Base-by-base conservation (phyloP, 2,329 filamentous ascomycete genomes). In the Lachnellula suecica region DNA sequence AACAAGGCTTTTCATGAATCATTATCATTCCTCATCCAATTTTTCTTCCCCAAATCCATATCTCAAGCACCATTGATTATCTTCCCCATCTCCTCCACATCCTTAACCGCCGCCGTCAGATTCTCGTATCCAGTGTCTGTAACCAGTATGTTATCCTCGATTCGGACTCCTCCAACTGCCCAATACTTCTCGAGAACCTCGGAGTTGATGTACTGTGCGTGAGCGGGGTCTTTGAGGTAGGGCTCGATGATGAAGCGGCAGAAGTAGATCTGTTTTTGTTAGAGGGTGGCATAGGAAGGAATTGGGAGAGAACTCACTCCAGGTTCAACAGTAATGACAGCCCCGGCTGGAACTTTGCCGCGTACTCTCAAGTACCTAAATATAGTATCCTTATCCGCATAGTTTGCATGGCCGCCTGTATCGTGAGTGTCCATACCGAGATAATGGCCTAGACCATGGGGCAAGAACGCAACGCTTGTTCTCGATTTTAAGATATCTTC, bases 371-470 rank as follows among this genome's bases (percentile, higher is more conserved):
- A 74, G 67, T 97, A 97, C 48, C 84, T 80, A 73, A 97, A 97
- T 79, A 97, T 83, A 31, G 82, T 76, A 68, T 99, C 92, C 54
- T 80, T 75, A 67, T 99, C 94, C 8, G 77, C 76, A 63, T 89
- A 90, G 70, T 92, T 87, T 31, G 88, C 78, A 68, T 91, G 85
- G 20, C 89, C 89, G 55, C 88, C 88, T 0, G 85, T 88, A 66
- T 97, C 92, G 69, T 97, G 92, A 2, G 91, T 95, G 68, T 97
- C 92, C 79, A 97, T 87, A 57, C 92, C 92, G 9, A 97, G 76
- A 68, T 96, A 93, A 71, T 97, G 92, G 0, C 92, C 92, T 1
- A 97, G 74, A 0, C 92, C 92, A 68, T 97, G 92, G 1, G 92
- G 92, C 66, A 96, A 89, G 75, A 97, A 97, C 2, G 91, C 92